phyloP scores from a whole-genome alignment of 768 basidiomycete genomes.

The Phaeotremella skinneri region DNA sequence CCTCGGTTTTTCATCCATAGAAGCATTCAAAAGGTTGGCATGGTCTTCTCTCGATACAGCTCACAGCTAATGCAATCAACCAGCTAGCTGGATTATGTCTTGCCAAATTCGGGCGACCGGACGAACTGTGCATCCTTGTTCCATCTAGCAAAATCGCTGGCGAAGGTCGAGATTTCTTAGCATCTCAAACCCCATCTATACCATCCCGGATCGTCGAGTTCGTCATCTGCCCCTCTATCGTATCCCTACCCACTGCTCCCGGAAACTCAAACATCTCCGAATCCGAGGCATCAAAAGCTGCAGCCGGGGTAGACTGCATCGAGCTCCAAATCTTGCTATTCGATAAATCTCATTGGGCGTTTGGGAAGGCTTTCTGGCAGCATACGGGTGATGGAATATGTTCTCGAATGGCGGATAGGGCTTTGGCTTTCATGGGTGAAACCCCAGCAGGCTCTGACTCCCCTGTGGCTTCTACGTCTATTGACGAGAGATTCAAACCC shows the following conservation, averaged over 20 bases:
- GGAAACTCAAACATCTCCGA: conserved; percentile 12
- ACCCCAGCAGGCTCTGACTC: conserved; percentile 35
- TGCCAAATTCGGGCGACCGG: conserved; percentile 68
- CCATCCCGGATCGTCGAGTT: conserved; percentile 62
- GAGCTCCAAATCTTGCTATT: conserved; percentile 83
- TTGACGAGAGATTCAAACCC: conserved; percentile 10
- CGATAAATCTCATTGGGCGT: conserved; percentile 59
- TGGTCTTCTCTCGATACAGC: background rate
- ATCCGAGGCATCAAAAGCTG: conserved; percentile 4
- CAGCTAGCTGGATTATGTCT: conserved; percentile 77
- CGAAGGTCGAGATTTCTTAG: conserved; percentile 67
- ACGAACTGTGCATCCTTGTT: conserved; percentile 76
- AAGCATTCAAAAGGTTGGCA: conserved; percentile 73
- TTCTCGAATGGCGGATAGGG: conserved; percentile 78
- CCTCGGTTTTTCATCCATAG: conserved; percentile 91
- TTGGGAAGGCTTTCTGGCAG: conserved; percentile 94
- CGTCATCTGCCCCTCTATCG: conserved; percentile 60
- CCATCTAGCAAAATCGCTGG: conserved; percentile 71
- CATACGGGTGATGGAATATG: conserved; percentile 88
- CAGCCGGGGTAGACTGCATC: conserved; percentile 49
- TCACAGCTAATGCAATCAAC: background rate
- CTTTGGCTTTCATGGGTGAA: conserved; percentile 67
- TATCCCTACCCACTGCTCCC: conserved; percentile 23
- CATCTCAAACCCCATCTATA: conserved; percentile 57
- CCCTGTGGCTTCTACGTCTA: conserved; percentile 9